Evolutionary conservation across 352 stramenopile species (phyloP).

Genomic region (Pythium folliculosum): DNA sequence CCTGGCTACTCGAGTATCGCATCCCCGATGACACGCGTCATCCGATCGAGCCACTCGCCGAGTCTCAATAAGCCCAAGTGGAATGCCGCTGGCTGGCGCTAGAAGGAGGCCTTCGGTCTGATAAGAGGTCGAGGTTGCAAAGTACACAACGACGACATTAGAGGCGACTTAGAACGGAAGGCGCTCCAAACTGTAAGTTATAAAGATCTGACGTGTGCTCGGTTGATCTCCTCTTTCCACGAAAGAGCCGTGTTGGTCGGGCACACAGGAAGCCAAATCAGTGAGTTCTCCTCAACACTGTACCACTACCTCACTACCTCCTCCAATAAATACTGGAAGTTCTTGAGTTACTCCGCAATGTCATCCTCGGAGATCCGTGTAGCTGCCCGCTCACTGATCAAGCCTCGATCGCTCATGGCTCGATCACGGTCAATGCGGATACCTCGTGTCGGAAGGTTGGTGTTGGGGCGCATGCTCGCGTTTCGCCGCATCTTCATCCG

Average conservation of each 20-base stretch:
- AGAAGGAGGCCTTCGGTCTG: not conserved
- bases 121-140: too few relatives aligned
- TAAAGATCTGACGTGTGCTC: slow-evolving; percentile 7
- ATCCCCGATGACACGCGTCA: slow-evolving; percentile 24
- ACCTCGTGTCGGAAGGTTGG: not conserved
- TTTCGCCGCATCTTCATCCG: slow-evolving; percentile 58
- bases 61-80: slow-evolving; percentile 52
- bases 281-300: not conserved
- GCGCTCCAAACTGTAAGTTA: slow-evolving; percentile 15
- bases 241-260: not conserved
- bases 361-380: slow-evolving; percentile 4
- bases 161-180: not conserved
- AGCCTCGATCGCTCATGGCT: slow-evolving; percentile 21
- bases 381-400: not conserved
- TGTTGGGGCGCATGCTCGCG: slow-evolving; percentile 15
- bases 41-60: slow-evolving; percentile 9
- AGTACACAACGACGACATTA: not conserved
- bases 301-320: not conserved
- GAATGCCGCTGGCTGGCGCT: slow-evolving; percentile 60
- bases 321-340: not conserved
- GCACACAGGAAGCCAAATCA: too few relatives aligned
- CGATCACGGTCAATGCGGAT: slow-evolving; percentile 12
- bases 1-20: slow-evolving; percentile 29
- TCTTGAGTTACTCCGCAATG: not conserved
- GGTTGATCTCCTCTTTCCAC: not conserved